Base-by-base conservation (phyloP, 352 stramenopile genomes). In the Pythium sp. region DNA sequence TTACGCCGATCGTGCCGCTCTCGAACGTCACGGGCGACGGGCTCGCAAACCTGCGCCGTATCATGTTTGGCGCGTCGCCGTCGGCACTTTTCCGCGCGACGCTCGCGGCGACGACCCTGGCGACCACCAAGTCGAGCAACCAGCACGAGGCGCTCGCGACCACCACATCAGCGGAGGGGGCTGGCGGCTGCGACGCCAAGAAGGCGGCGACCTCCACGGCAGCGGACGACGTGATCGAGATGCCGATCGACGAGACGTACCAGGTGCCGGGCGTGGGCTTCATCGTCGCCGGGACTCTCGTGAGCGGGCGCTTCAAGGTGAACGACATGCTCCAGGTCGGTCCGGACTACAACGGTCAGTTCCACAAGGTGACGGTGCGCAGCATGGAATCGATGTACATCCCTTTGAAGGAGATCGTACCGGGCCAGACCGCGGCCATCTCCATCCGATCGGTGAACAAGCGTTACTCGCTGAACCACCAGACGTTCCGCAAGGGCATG, bases 11-110 rank as follows among this genome's bases (percentile, higher is more conserved):
- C 65, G 89, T 99, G 74, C 92, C 97, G 11, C 95, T 99, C 41
- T 99, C 97, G 2, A 99, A 98, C 80, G 98, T 99, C 11, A 99
- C 96, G 12, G 98, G 98, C 24, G 90, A 99, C 64, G 97, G 97
- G 0, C 72, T 95, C 53, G 76, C 80, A 12, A 95, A 95, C 60
- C 59, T 95, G 34, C 78, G 84, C 24, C 82, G 82, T 62, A 90
- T 92, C 75, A 82, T 90, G 61, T 91, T 65, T 68, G 82, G 79
- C 47, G 85, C 82, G 60, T 94, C 82, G 56, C 87, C 86, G 2
- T 73, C 73, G 5, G 86, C 86, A 30, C 69, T 94, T 56, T 92
- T 92, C 74, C 91, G 91, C 66, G 81, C 81, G 38, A 86, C 76
- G n/a, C 46, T 95, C 20, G 80, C 85, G 22, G 77, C 73, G 2